Evolutionary conservation across 225 moss, liverwort and hornwort species (phyloP).

Genomic region (Sphagnum tenellum): DNA sequence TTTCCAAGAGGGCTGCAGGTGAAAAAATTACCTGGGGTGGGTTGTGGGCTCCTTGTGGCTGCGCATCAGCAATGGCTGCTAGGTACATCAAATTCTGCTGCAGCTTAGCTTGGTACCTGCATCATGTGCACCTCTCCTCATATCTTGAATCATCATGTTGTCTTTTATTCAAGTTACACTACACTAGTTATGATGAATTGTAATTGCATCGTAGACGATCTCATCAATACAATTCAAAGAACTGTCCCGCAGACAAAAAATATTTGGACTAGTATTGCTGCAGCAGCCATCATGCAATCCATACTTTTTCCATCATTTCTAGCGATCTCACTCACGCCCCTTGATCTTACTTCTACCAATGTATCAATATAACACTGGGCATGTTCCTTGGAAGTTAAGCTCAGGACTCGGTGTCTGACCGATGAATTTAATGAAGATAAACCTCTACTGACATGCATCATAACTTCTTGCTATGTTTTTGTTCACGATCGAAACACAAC

Average conservation of each 20-base stretch:
- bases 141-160: not conserved
- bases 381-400: not conserved
- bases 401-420: not conserved
- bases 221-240: too few species aligned
- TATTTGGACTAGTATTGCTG: too few species aligned
- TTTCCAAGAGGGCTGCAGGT: too few species aligned
- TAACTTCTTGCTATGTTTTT: too few species aligned
- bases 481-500: not conserved
- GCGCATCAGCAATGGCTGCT: slow-evolving; percentile 56
- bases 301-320: not conserved
- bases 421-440: not conserved
- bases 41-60: slow-evolving; percentile 38
- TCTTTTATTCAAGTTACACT: too few species aligned
- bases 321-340: not conserved
- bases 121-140: not conserved
- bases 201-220: too few species aligned
- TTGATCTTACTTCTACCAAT: not conserved
- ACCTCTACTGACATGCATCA: too few species aligned
- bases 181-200: too few species aligned
- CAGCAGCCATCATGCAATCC: not conserved
- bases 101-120: slow-evolving; percentile 59
- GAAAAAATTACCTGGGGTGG: slow-evolving; percentile 22
- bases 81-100: slow-evolving; percentile 59
- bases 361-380: not conserved
- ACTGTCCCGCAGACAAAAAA: too few species aligned